These are phyloP conservation scores for Fragaria ananassa DNA, from an alignment of 306 rosid species.

Conservation along the genomic window DNA sequence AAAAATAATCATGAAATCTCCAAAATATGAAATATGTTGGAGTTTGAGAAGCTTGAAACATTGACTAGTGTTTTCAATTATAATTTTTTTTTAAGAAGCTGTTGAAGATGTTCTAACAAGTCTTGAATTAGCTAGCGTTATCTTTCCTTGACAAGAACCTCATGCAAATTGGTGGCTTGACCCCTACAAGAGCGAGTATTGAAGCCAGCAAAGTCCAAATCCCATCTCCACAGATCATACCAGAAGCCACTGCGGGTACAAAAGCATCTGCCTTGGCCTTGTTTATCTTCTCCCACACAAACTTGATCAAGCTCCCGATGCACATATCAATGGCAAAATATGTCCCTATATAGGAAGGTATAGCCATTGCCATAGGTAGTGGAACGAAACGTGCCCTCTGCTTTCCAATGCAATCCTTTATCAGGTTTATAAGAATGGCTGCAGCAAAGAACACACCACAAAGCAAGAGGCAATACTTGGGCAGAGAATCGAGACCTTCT, in stretches of 20 bases:
- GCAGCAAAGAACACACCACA: slow-evolving; percentile 35
- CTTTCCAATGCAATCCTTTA: slow-evolving; percentile 35
- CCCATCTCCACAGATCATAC: slow-evolving; percentile 52
- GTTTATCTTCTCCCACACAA: slow-evolving; percentile 38
- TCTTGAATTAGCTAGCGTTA: slow-evolving; percentile 6
- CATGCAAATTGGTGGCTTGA: slow-evolving; percentile 52
- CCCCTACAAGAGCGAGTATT: slow-evolving; percentile 36
- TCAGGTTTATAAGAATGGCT: slow-evolving; percentile 33
- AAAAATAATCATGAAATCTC: too few relatives aligned
- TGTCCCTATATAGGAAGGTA: slow-evolving; percentile 43
- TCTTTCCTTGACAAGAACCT: slow-evolving; percentile 37
- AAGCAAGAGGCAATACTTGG: slow-evolving; percentile 38
- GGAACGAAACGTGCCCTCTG: slow-evolving; percentile 35
- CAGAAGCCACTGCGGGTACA: slow-evolving; percentile 46
- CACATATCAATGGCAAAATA: slow-evolving; percentile 48
- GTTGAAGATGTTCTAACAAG: too few relatives aligned
- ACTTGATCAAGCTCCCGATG: slow-evolving; percentile 39
- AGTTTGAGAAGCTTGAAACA: too few relatives aligned
- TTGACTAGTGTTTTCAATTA: too few relatives aligned
- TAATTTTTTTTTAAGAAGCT: too few relatives aligned
- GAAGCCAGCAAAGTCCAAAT: slow-evolving; percentile 49
- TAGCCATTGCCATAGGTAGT: slow-evolving; percentile 54
- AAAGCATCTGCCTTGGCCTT: slow-evolving; percentile 39
- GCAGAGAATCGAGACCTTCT: slow-evolving; percentile 34
- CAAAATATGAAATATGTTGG: too few relatives aligned